Percentiles rank a stretch among this genome's conserved stretches.
These are phyloP conservation scores for Colletotrichum coccodes DNA, from an alignment of 2,329 filamentous ascomycete species.

Conservation along the genomic window DNA sequence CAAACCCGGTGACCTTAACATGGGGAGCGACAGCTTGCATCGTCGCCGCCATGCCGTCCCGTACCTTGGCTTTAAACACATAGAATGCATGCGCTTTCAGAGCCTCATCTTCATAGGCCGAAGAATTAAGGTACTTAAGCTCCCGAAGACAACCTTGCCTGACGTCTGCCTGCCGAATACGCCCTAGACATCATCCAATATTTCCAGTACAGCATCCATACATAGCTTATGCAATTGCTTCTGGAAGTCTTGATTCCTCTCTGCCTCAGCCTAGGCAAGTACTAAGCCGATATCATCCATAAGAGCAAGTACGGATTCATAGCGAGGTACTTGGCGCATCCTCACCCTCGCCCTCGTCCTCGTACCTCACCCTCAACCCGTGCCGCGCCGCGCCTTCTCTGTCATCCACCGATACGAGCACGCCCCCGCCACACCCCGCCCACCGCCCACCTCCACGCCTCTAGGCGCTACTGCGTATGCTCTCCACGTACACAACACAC, in stretches of 20 bases:
- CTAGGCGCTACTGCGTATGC: conserved; percentile 28
- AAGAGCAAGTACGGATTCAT: background rate
- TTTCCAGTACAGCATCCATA: background rate
- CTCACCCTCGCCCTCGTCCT: background rate
- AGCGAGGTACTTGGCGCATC: background rate
- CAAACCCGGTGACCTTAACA: background rate
- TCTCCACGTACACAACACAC: conserved; percentile 33
- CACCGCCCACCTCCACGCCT: conserved; percentile 30
- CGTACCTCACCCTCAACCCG: conserved; percentile 16
- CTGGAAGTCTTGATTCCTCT: conserved; percentile 3
- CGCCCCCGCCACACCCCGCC: conserved; percentile 32
- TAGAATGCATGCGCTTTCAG: background rate
- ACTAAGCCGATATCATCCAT: conserved; percentile 1
- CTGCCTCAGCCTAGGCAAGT: background rate
- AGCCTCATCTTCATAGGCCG: conserved; percentile 3
- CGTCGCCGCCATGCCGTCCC: background rate
- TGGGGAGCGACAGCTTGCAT: background rate
- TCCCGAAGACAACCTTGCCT: background rate
- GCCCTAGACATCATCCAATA: background rate
- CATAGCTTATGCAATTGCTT: background rate
- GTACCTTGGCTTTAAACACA: background rate
- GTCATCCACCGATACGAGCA: conserved; percentile 31
- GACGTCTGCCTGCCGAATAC: background rate
- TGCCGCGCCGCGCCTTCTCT: conserved; percentile 8
- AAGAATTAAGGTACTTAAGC: background rate